Evolutionary conservation across 202 grass and related monocot species (phyloP), one percentile per base, ranked within the genome.

Genomic region (Alloteropsis angusta): DNA sequence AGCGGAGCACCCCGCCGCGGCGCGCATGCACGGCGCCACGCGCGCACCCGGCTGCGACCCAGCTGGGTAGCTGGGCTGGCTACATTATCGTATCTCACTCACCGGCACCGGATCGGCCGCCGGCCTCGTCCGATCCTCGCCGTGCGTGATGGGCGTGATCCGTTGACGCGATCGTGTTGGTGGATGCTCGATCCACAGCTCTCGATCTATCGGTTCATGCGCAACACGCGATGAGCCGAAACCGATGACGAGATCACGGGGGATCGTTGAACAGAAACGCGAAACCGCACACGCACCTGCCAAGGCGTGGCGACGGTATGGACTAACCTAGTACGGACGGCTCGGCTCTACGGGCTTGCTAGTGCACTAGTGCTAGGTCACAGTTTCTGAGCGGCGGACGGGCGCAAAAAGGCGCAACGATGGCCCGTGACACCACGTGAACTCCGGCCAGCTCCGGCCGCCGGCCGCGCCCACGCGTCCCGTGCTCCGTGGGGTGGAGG

Each of bases 21-120:
- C 22, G 43, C 80, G 79, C 85, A 83, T 78, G 85, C 85, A 83
- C 58, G 58, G 57, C 57, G 85, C 48, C 79, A 82, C 73, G 73
- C 73, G 6, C 6, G 37, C 65, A 21, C 32, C 28, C 17, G 9
- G 7, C 6, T 5, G 49, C 69, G 54, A 64, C 28, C 47, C 48
- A 39, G 73, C 47, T 16, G 25, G 28, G 28, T 30, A 3, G 53
- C 19, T 10, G 43, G 56, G 56, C 32, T 5, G 37, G 75, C n/a
- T 28, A 63, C 54, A 41, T 47, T 60, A 14, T 76, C 78, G 28
- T 30, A 30, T 6, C 72, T 15, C 39, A n/a, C n/a, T n/a, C 25
- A 13, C 11, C 1, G 28, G 28, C 3, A 49, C 60, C 47, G 7
- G 76, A 49, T 68, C 10, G 53, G 36, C 47, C 73, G 43, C 50